Evolutionary conservation across 495 filamentous ascomycete genomes (phyloP).

Genomic region (Aspergillus panamensis): DNA sequence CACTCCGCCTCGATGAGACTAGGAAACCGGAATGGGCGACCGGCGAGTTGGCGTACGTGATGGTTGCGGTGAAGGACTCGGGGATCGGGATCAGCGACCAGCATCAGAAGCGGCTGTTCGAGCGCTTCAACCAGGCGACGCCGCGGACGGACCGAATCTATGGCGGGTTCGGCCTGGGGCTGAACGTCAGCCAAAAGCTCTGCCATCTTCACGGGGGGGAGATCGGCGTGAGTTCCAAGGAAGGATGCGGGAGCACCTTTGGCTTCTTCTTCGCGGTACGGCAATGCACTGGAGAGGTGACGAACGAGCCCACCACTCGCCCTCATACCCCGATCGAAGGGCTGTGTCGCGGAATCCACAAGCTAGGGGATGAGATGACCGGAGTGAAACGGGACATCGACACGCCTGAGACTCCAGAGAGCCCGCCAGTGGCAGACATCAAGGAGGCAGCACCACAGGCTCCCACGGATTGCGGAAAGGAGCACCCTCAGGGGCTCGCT

Average conservation of each 20-base stretch:
- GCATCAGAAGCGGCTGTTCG: conserved; percentile 72
- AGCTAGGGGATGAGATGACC: conserved; percentile 16
- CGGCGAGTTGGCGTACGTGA: conserved; percentile 65
- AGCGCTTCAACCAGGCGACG: conserved; percentile 75
- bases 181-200: conserved; percentile 76
- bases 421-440: conserved; percentile 5
- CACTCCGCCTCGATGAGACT: conserved; percentile 42
- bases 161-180: conserved; percentile 75
- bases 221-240: conserved; percentile 70
- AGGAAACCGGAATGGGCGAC: conserved; percentile 59
- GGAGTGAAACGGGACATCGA: conserved; percentile 11
- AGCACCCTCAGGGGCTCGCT: conserved; percentile 9
- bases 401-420: conserved; percentile 10
- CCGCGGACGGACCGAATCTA: conserved; percentile 78
- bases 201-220: conserved; percentile 81
- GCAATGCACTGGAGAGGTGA: conserved; percentile 29
- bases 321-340: conserved; percentile 19
- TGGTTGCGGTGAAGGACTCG: conserved; percentile 73
- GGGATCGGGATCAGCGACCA: conserved; percentile 71
- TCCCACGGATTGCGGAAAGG: conserved; percentile 1
- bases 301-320: conserved; percentile 18
- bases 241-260: conserved; percentile 75
- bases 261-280: conserved; percentile 74
- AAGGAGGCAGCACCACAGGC: conserved; percentile 6
- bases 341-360: conserved; percentile 23